phyloP scores from a whole-genome alignment of 2,329 filamentous ascomycete genomes.

The Talaromyces albobiverticillius region DNA sequence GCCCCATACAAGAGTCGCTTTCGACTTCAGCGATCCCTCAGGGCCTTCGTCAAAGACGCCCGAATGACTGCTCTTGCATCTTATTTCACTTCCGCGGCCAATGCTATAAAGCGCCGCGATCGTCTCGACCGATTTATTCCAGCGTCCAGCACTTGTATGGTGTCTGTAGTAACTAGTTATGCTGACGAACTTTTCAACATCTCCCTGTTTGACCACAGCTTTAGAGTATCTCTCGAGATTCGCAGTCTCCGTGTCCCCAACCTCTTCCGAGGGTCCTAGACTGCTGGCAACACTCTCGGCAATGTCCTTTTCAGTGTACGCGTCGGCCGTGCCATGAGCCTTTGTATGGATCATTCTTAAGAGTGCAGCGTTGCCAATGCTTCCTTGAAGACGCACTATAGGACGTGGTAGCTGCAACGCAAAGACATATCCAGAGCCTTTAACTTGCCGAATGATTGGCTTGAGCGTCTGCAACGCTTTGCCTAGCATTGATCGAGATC shows the following conservation, averaged over 20 bases:
- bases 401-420: constrained; percentile 50
- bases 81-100: constrained; percentile 26
- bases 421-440: constrained; percentile 55
- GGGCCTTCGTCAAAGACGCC: constrained; percentile 46
- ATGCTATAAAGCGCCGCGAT: constrained; percentile 49
- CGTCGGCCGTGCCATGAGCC: constrained; percentile 32
- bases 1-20: constrained; percentile 55
- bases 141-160: constrained; percentile 42
- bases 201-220: constrained; percentile 37
- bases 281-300: constrained; percentile 51
- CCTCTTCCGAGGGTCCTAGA: constrained; percentile 49
- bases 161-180: constrained; percentile 56
- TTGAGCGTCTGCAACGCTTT: constrained; percentile 43
- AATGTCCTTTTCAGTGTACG: constrained; percentile 32
- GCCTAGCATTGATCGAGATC: constrained; percentile 44
- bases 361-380: constrained; percentile 50
- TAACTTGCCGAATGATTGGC: constrained; percentile 49
- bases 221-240: constrained; percentile 37
- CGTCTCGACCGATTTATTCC: constrained; percentile 53
- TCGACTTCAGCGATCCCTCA: constrained; percentile 48
- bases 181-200: constrained; percentile 48
- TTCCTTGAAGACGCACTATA: constrained; percentile 44
- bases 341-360: constrained; percentile 41
- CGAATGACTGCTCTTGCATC: constrained; percentile 35
- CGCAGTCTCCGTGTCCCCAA: constrained; percentile 37